Conservation (phyloP, 352 stramenopile genomes). For the Phytopythium oedochilum region DNA sequence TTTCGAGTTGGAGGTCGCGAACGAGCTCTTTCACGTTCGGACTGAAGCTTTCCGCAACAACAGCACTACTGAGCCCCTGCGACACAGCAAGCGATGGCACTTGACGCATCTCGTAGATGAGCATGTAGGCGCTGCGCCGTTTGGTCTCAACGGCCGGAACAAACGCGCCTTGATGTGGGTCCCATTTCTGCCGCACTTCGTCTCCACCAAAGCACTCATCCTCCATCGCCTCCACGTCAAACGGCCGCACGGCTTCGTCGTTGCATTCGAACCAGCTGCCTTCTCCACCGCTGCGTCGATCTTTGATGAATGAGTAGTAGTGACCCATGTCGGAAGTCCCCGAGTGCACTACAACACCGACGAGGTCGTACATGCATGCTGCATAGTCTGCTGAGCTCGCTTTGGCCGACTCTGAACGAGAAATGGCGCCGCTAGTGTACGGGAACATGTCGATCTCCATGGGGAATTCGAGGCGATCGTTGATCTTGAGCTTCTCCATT, state of each 20-base stretch:
- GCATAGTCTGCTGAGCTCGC: neutral
- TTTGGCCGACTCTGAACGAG: neutral
- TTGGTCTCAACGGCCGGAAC: slow-evolving; percentile 51
- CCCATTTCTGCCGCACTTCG: slow-evolving; percentile 62
- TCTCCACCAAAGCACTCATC: slow-evolving; percentile 90
- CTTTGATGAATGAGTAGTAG: slow-evolving; percentile 94
- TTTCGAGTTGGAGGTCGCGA: slow-evolving; percentile 18
- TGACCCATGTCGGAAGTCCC: slow-evolving; percentile 91
- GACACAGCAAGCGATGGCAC: neutral
- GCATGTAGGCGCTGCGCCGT: slow-evolving; percentile 69
- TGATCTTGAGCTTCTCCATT: slow-evolving; percentile 88
- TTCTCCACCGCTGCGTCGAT: slow-evolving; percentile 22
- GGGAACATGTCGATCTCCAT: slow-evolving; percentile 87
- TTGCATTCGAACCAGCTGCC: slow-evolving; percentile 92
- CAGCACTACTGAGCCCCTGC: neutral
- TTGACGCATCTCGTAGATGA: slow-evolving; percentile 57
- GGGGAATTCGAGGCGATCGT: slow-evolving; percentile 83
- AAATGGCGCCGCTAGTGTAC: slow-evolving; percentile 73
- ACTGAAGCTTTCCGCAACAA: neutral
- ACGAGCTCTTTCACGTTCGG: slow-evolving; percentile 15
- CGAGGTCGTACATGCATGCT: slow-evolving; percentile 78
- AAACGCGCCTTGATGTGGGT: slow-evolving; percentile 18
- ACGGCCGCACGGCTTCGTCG: slow-evolving; percentile 82
- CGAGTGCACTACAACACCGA: slow-evolving; percentile 91
- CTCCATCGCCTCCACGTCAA: slow-evolving; percentile 67